These are phyloP conservation scores for Fusarium staphyleae DNA, from an alignment of 2,329 filamentous ascomycete genomes.

Conservation along the genomic window DNA sequence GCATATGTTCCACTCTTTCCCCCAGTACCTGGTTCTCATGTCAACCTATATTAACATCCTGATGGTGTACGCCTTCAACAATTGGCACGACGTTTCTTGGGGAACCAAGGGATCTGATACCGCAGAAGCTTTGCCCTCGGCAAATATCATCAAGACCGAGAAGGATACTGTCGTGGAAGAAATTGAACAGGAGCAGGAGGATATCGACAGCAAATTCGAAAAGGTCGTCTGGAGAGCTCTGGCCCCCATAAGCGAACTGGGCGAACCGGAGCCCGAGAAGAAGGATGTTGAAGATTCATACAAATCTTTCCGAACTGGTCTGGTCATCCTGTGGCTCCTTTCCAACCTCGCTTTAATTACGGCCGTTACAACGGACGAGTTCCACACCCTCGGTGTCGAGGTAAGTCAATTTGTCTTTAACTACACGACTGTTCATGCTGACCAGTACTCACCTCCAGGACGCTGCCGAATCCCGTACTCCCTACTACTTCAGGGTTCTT, in stretches of 20 bases:
- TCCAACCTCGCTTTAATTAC: slow-evolving; percentile 39
- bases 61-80: slow-evolving; percentile 40
- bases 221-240: slow-evolving; percentile 38
- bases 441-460: slow-evolving; percentile 13
- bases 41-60: slow-evolving; percentile 40
- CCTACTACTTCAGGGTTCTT: slow-evolving; percentile 34
- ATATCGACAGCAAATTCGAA: slow-evolving; percentile 38
- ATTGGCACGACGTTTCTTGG: slow-evolving; percentile 39
- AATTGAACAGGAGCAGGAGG: slow-evolving; percentile 36
- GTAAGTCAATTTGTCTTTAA: slow-evolving; percentile 9
- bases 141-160: slow-evolving; percentile 31
- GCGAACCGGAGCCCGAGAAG: slow-evolving; percentile 30
- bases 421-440: neutral
- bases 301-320: slow-evolving; percentile 38
- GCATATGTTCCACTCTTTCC: slow-evolving; percentile 41
- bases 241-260: slow-evolving; percentile 34
- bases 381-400: slow-evolving; percentile 30
- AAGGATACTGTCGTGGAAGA: slow-evolving; percentile 37
- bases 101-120: slow-evolving; percentile 38
- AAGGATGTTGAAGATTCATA: slow-evolving; percentile 37
- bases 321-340: slow-evolving; percentile 37
- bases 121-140: slow-evolving; percentile 32
- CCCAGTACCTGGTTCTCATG: slow-evolving; percentile 38
- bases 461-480: slow-evolving; percentile 29
- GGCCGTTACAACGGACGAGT: slow-evolving; percentile 37